Evolutionary conservation across 1,284 basidiomycete genomes (phyloP).

Genomic region (Malassezia arunalokei): DNA sequence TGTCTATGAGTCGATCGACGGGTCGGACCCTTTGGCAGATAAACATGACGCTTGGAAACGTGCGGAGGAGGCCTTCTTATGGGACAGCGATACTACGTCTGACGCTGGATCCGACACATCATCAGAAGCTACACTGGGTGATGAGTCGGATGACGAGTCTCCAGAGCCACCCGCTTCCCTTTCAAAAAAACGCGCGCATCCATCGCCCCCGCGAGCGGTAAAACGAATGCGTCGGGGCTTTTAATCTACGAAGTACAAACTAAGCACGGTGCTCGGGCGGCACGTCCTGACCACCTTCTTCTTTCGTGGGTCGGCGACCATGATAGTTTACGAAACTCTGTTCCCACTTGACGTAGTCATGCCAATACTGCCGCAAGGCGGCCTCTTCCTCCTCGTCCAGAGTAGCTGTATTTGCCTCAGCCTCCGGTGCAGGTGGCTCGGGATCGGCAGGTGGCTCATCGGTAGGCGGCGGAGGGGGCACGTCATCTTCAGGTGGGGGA

Average conservation of each 20-base stretch:
- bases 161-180: background rate
- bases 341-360: conserved; percentile 42
- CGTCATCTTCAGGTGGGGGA: conserved; percentile 13
- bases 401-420: conserved; percentile 8
- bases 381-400: conserved; percentile 26
- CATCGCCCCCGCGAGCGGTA: background rate
- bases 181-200: background rate
- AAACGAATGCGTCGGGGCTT: background rate
- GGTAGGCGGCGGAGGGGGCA: conserved; percentile 6
- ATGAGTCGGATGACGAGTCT: background rate
- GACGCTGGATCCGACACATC: background rate
- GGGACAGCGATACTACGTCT: background rate
- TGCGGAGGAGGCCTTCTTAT: background rate
- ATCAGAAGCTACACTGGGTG: background rate
- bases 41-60: background rate
- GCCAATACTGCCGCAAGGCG: conserved; percentile 42
- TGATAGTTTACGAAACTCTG: conserved; percentile 38
- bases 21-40: background rate
- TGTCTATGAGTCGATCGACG: background rate
- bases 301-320: conserved; percentile 32
- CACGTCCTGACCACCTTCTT: conserved; percentile 41
- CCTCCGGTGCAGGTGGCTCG: conserved; percentile 2
- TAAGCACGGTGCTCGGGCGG: conserved; percentile 32
- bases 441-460: conserved; percentile 6
- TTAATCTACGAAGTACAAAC: background rate